A percentile compares a stretch with the other conserved stretches of the same genome.
phyloP scores from a whole-genome alignment of 768 basidiomycete species.

The Lactarius psammicola region DNA sequence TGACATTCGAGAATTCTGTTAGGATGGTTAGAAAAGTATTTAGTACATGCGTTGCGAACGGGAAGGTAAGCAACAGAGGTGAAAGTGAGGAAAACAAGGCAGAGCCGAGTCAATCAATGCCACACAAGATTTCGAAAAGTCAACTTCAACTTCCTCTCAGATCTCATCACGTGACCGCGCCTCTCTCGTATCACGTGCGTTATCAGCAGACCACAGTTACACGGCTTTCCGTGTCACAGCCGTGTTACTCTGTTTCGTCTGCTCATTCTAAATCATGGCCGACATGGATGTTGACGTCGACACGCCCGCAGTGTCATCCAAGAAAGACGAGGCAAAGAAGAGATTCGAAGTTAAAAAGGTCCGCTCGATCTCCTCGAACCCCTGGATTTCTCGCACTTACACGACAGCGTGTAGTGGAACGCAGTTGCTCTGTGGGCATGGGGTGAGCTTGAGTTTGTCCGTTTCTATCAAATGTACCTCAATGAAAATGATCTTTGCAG shows the following conservation, averaged over 20 bases:
- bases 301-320: constrained; percentile 41
- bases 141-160: constrained; percentile 37
- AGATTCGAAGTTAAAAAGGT: constrained; percentile 99
- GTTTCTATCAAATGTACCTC: background rate
- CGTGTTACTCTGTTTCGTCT: background rate
- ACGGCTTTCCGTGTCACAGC: no score
- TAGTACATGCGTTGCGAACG: constrained; percentile 33
- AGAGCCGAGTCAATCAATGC: background rate
- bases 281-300: constrained; percentile 85
- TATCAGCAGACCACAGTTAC: no score
- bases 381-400: background rate
- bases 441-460: constrained; percentile 53
- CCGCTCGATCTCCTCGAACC: constrained; percentile 9
- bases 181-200: background rate
- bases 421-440: constrained; percentile 98
- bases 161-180: constrained; percentile 40
- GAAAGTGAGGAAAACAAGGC: constrained; percentile 17
- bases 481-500: constrained; percentile 40
- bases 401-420: constrained; percentile 74
- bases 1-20: constrained; percentile 36
- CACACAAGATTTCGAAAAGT: background rate
- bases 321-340: constrained; percentile 66
- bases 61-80: background rate
- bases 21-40: constrained; percentile 15
- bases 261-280: constrained; percentile 42